Evolutionary conservation across 2,329 filamentous ascomycete species (phyloP), one percentile per base, ranked within the genome.

Genomic region (Fusarium anguioides): DNA sequence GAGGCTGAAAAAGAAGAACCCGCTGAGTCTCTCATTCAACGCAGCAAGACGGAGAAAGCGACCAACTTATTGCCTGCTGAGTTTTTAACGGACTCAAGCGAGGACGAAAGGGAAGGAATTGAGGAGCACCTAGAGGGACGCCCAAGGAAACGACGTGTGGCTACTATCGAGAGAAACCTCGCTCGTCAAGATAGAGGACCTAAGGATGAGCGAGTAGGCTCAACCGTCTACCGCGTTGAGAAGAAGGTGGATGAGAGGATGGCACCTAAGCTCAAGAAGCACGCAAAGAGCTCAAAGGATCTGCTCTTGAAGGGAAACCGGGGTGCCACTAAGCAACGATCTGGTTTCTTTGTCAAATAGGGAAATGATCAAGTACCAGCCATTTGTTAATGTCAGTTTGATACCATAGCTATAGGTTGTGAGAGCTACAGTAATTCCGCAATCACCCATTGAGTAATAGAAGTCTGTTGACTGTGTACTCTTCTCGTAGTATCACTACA

Each of bases 211-310:
- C 76, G 78, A 47, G 75, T 86, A n/a, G 86, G 85, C 4, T 77
- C 80, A 14, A 88, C 86, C 4, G 81, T 85, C 49, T 88, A 85
- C 70, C 78, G 86, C 20, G 82, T 87, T 62, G 76, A 77, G 8
- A 78, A 78, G 52, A 78, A 79, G 69, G 75, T 73, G n/a, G 83
- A 86, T 54, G 69, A 75, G 67, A 78, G 79, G 54, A 76, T 87
- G 66, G 82, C 84, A 50, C 86, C 86, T 23, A 83, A 80, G 76
- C 60, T 72, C 60, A 77, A 78, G 68, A 83, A 81, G 75, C 68
- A 81, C 31, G 73, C 82, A 9, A 75, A 76, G 55, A 77, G 74
- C 54, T 66, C 78, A 18, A 86, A 81, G 77, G 78, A 83, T 54
- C 66, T 75, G 23, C 75, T 88, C 27, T 66, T 87, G 59, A 77